phyloP scores from a whole-genome alignment of 129 eudicot genomes.

The Helianthus tuberosus region DNA sequence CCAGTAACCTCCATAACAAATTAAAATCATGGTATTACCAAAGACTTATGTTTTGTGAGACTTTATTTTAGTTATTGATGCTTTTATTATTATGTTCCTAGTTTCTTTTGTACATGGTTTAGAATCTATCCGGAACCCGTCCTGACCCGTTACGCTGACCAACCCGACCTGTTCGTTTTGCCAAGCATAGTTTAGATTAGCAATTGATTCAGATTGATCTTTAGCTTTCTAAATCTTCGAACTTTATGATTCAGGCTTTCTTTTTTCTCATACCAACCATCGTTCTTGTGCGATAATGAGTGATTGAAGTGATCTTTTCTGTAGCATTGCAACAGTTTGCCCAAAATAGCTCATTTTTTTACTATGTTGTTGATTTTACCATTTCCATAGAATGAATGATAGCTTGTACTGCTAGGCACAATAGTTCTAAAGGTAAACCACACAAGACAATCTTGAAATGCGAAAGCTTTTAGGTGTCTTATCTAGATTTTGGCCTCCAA shows the following conservation, averaged over 20 bases:
- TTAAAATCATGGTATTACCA: not conserved
- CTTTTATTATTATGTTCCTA: not conserved
- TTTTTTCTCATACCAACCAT: not conserved
- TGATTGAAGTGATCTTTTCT: not conserved
- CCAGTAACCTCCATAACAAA: not conserved
- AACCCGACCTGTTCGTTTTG: not conserved
- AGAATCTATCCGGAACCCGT: not conserved
- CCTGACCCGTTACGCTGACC: no score
- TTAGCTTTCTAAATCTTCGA: not conserved
- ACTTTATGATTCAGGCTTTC: constrained; percentile 8
- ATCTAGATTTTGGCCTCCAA: no score
- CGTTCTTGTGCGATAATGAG: no score
- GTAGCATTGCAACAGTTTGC: not conserved
- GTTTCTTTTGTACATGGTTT: not conserved
- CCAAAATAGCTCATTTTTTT: not conserved
- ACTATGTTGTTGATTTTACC: not conserved
- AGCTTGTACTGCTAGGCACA: not conserved
- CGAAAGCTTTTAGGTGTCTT: constrained; percentile 14
- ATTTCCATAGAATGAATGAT: not conserved
- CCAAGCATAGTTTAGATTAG: not conserved
- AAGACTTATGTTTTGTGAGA: not conserved
- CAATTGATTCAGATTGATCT: not conserved
- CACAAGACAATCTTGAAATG: not conserved
- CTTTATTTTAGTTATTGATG: not conserved
- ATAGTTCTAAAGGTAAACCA: not conserved